A percentile compares a stretch with the other conserved stretches of the same genome.
Evolutionary conservation across 1,284 basidiomycete genomes (phyloP).

Genomic region (Ceratobasidium theobromae): DNA sequence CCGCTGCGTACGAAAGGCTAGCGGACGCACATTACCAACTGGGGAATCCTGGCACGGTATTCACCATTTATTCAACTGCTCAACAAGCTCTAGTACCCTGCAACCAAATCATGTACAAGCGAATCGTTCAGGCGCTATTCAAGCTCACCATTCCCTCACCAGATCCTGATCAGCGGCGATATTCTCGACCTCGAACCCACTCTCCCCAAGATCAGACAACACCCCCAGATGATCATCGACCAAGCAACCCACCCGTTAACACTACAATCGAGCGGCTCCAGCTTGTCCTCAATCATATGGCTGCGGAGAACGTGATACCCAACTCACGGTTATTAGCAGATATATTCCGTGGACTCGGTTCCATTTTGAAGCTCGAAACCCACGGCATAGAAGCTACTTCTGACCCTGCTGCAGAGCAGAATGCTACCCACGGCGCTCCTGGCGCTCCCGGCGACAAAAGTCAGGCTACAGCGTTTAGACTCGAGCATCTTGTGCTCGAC

Average conservation of each 20-base stretch:
- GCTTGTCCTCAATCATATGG: conserved; percentile 2
- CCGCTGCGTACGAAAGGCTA: conserved; percentile 12
- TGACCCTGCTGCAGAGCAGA: background rate
- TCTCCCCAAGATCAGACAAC: background rate
- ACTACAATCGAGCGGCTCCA: background rate
- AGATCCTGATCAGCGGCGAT: background rate
- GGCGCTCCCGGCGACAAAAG: background rate
- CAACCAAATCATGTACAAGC: conserved; percentile 8
- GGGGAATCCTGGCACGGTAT: background rate
- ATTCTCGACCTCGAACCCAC: background rate
- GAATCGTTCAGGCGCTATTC: conserved; percentile 20
- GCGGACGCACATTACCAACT: conserved; percentile 14
- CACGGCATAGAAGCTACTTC: conserved; percentile 2
- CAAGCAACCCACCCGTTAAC: background rate
- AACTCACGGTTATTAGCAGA: conserved; percentile 18
- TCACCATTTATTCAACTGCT: conserved; percentile 8
- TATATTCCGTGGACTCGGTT: conserved; percentile 27
- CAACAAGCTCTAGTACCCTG: background rate
- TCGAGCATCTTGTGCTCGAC: conserved; percentile 19
- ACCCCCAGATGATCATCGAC: background rate
- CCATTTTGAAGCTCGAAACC: conserved; percentile 26
- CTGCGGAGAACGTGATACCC: background rate
- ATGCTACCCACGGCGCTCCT: background rate
- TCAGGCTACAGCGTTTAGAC: conserved; percentile 1
- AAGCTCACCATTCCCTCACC: conserved; percentile 5